Evolutionary conservation across 768 basidiomycete species (phyloP).

Genomic region (Phaffia australis): DNA sequence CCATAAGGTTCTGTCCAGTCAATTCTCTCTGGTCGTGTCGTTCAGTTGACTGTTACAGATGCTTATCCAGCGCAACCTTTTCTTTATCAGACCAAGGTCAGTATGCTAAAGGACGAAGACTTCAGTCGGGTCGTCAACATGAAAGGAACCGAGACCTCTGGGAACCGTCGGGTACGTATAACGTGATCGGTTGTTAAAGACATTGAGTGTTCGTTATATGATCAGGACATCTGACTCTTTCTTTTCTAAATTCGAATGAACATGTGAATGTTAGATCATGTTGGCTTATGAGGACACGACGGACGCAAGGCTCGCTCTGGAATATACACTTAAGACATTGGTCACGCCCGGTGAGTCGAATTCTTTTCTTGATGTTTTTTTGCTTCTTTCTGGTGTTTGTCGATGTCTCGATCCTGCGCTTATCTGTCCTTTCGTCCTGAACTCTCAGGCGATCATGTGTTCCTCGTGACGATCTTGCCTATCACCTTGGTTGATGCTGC

Average conservation of each 20-base stretch:
- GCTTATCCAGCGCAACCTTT: no score
- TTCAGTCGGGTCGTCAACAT: conserved; percentile 4
- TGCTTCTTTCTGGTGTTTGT: neutral
- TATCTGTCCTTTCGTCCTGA: neutral
- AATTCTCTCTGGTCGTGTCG: no score
- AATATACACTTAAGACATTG: conserved; percentile 1
- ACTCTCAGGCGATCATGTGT: conserved; percentile 6
- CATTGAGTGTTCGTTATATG: no score
- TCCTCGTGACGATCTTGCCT: conserved; percentile 8
- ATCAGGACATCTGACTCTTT: neutral
- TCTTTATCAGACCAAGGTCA: no score
- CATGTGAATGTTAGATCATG: neutral
- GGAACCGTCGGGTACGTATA: neutral
- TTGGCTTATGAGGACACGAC: conserved; percentile 4
- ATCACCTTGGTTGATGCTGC: neutral
- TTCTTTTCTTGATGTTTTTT: neutral
- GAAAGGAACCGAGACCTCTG: conserved; percentile 3
- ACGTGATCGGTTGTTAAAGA: neutral
- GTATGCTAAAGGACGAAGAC: neutral
- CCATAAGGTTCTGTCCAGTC: no score
- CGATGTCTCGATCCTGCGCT: neutral
- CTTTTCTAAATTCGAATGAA: neutral
- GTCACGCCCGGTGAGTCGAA: neutral
- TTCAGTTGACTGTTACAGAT: no score
- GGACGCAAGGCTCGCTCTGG: conserved; percentile 2